Base-by-base conservation (phyloP, 2,329 filamentous ascomycete species). In the Talaromyces albobiverticillius region DNA sequence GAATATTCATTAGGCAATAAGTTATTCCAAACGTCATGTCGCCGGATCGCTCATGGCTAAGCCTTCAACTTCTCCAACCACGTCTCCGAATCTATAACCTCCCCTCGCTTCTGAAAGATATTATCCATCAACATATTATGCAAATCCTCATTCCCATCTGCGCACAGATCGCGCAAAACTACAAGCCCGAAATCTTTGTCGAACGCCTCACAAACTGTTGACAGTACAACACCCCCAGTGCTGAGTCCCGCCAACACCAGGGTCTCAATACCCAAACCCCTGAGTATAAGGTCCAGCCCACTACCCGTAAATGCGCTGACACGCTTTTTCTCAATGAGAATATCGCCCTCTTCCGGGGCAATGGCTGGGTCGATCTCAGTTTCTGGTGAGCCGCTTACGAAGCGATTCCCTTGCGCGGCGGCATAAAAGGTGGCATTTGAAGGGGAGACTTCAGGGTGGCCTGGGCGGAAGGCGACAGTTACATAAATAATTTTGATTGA, bases 401-500 rank as follows among this genome's bases (percentile, higher is more conserved):
- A 40, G 2, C 18, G 14, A 4, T 46, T 46, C 13, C 11, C 40
- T 13, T 46, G n/a, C 0, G 13, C 25, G 26, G 36, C 51, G 13
- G 18, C 32, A 31, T n/a, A 23, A 14, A 53, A 53, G 16, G 23
- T 32, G 1, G 23, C 42, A n/a, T 53, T 53, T 23, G 42, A 46
- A 32, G n/a, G 26, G 11, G 23, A 20, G 2, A 32, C 20, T 18
- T 53, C 43, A 20, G 51, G 51, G 25, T 53, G 45, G 3, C 51
- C 51, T 8, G 43, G 34, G 8, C 51, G 51, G 16, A 53, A 53
- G 14, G 51, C 51, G 18, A 46, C 26, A 13, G 34, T 53, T 4
- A 53, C 51, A 11, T 47, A 53, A 16, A 53, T 53, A 4, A 53
- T 18, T 25, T 40, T 46, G 14, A 41, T 31, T n/a, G n/a, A n/a